These are phyloP conservation scores for Suillus lakei DNA, from an alignment of 768 basidiomycete genomes.

Conservation along the genomic window DNA sequence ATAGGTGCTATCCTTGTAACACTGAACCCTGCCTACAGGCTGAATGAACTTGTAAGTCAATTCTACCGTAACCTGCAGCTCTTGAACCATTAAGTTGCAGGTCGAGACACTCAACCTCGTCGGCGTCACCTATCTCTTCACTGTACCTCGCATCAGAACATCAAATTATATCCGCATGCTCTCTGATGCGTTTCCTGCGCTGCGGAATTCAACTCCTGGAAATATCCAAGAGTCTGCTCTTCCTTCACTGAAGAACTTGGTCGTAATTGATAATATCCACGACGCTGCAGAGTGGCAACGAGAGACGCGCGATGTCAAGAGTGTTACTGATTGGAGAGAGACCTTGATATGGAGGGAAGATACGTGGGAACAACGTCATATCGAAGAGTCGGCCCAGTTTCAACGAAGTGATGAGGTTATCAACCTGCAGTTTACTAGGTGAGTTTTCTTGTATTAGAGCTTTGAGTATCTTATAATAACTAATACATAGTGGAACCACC, in stretches of 20 bases:
- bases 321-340: conserved; percentile 74
- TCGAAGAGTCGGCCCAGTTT: conserved; percentile 45
- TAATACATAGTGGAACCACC: conserved; percentile 67
- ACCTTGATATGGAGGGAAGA: conserved; percentile 71
- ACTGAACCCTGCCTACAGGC: conserved; percentile 80
- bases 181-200: conserved; percentile 57
- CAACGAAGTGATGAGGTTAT: conserved; percentile 71
- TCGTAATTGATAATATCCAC: conserved; percentile 68
- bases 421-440: conserved; percentile 89
- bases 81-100: conserved; percentile 39
- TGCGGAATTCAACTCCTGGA: conserved; percentile 54
- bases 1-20: conserved; percentile 85
- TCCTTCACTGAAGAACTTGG: conserved; percentile 64
- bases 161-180: conserved; percentile 70
- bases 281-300: conserved; percentile 44
- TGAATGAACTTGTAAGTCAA: conserved; percentile 66
- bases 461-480: conserved; percentile 3
- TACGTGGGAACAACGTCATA: conserved; percentile 43
- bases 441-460: conserved; percentile 11
- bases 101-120: conserved; percentile 64
- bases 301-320: conserved; percentile 46
- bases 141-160: conserved; percentile 70
- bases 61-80: background rate
- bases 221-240: conserved; percentile 60
- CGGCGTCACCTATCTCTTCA: conserved; percentile 69